These are phyloP conservation scores for Tricholoma hemisulphureum DNA, from an alignment of 768 basidiomycete species.

Conservation along the genomic window DNA sequence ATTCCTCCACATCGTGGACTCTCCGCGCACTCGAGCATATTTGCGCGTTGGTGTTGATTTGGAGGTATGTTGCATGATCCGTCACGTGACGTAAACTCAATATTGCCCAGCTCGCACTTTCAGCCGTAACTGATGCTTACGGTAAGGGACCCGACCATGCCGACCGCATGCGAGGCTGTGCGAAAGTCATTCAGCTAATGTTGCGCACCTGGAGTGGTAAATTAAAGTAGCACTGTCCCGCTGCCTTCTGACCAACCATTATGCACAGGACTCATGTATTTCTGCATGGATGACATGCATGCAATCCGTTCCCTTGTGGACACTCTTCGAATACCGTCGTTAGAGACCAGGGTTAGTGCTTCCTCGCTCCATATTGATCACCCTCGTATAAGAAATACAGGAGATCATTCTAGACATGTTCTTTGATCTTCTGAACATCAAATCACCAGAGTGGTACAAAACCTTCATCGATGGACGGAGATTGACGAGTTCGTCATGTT, in stretches of 20 bases:
- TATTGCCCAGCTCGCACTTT: conserved; percentile 67
- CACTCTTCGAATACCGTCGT: conserved; percentile 83
- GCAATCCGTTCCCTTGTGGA: conserved; percentile 84
- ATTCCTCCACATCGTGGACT: conserved; percentile 83
- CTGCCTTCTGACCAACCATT: not conserved
- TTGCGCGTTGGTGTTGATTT: conserved; percentile 82
- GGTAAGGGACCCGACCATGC: conserved; percentile 77
- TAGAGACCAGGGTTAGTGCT: conserved; percentile 72
- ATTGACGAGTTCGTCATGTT: conserved; percentile 64
- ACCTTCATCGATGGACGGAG: conserved; percentile 88
- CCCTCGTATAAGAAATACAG: conserved; percentile 38
- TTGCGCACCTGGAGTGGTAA: conserved; percentile 91
- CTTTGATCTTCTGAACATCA: conserved; percentile 89
- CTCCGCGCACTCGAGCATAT: conserved; percentile 76
- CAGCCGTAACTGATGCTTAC: conserved; percentile 90
- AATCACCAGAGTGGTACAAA: conserved; percentile 89
- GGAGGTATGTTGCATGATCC: conserved; percentile 56
- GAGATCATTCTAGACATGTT: conserved; percentile 94
- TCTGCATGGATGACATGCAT: conserved; percentile 85
- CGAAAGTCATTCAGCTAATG: conserved; percentile 78
- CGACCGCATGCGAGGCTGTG: conserved; percentile 76
- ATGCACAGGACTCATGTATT: conserved; percentile 76
- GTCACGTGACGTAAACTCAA: not conserved
- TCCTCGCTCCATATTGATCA: not conserved
- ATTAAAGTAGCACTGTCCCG: conserved; percentile 22